Evolutionary conservation across 2,329 filamentous ascomycete species (phyloP), one percentile per base, ranked within the genome.

Genomic region (Golovinomyces cichoracearum): DNA sequence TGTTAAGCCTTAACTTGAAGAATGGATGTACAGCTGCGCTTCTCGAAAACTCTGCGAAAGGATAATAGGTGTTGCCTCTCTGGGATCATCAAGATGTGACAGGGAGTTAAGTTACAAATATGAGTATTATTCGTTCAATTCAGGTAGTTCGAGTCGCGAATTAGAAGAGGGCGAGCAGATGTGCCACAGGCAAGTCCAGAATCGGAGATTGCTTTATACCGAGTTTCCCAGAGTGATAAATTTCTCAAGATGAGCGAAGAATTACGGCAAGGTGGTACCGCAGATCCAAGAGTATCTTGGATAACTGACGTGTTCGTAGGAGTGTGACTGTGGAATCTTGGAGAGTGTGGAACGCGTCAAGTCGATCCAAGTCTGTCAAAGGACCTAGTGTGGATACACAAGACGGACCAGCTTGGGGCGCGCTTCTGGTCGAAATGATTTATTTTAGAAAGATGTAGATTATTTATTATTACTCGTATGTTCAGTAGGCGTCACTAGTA

Each of bases 191-290:
- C 10, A 40, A n/a, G 10, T 40, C 21, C 12, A 10, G 21, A 21
- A 19, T 40, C 37, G 37, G 17, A 40, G 37, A 12, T 40, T 5
- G 1, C 13, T 40, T 40, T 21, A 22, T n/a, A 21, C 4, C 21
- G 21, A 19, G 17, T 10, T 17, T n/a, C 17, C n/a, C 6, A 21
- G 21, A 22, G 6, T 40, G 10, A 5, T 15, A 40, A 17, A 40
- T 22, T 21, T 19, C 12, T 10, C n/a, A 10, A 22, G 21, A 10
- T 22, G n/a, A 19, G 21, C 21, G 21, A 12, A 21, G 53, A 57
- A 51, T 50, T 25, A 52, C 51, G 50, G 52, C 53, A 45, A 56
- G 56, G 57, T 58, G 54, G 57, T 56, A 60, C 57, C 45, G 54
- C 57, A 58, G 57, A 48, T 52, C 49, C 50, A 48, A 55, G 51